Base-by-base conservation (phyloP, 108 stramenopile species). In the Skeletonema menzelii region DNA sequence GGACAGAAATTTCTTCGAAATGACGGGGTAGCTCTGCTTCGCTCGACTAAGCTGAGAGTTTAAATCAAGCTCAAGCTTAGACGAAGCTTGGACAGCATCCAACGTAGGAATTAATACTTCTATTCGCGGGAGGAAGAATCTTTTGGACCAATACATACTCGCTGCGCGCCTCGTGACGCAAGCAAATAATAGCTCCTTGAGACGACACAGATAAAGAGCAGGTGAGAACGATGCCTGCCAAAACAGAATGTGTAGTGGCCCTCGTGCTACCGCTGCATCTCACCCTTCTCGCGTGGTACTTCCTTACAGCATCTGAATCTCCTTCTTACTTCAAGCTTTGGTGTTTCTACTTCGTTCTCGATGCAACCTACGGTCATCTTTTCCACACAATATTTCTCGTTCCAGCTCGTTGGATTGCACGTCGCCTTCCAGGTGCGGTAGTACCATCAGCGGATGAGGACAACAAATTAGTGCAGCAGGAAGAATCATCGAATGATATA, bases 301-400 rank as follows among this genome's bases (percentile, higher is more conserved):
- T 74, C 1, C 47, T 71, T 0, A 40, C 31, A 38, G 8, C 30
- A 22, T 17, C 59, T 31, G 30, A 40, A 46, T 5, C 59, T 20
- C 19, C 30, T 30, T 22, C 73, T 2, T 70, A 72, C 63, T 35
- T 72, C 44, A 22, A 47, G 30, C 65, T 44, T 47, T 74, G 65
- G 65, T 22, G 35, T 11, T 37, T 78, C 65, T 73, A 59, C 58
- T 22, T 78, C 32, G 27, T 78, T 15, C 77, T 78, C 46, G 77
- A 78, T 49, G 63, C 77, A 28, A 27, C 77, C 32, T 68, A 55
- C 65, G 62, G 72, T 4, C 38, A 78, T 40, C 59, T 74, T 6
- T 78, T 78, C 19, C 73, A 78, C 32, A 22, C 47, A 12, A 3
- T 66, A 11, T 49, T 73, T 11, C 40, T 73, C 1, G 11, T 61